phyloP scores from a whole-genome alignment of 2,329 filamentous ascomycete genomes.

The Cercospora zeina region DNA sequence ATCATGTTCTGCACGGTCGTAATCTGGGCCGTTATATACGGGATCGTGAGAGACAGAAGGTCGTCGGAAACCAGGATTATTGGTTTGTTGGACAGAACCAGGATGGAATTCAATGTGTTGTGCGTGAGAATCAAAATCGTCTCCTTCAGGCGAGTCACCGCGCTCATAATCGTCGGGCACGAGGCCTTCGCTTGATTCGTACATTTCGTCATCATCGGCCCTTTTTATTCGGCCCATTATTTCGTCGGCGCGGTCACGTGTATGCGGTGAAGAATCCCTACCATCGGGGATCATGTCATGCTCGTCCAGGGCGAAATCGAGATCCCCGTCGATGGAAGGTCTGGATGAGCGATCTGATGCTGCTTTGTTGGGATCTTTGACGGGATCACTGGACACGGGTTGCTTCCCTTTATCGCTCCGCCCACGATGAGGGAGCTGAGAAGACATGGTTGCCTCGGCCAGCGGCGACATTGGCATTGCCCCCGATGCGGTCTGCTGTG shows the following conservation, averaged over 20 bases:
- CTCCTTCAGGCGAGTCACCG: slow-evolving; percentile 23
- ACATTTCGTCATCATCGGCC: slow-evolving; percentile 24
- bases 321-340: slow-evolving; percentile 35
- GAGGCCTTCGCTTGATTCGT: slow-evolving; percentile 28
- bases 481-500: slow-evolving; percentile 10
- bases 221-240: slow-evolving; percentile 24
- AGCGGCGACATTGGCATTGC: slow-evolving; percentile 12
- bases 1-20: slow-evolving; percentile 30
- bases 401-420: slow-evolving; percentile 10
- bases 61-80: slow-evolving; percentile 40
- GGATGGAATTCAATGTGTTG: slow-evolving; percentile 33
- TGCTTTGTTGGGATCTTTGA: neutral
- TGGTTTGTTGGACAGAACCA: slow-evolving; percentile 36
- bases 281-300: slow-evolving; percentile 22
- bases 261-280: slow-evolving; percentile 2
- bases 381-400: neutral
- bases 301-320: slow-evolving; percentile 37
- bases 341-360: slow-evolving; percentile 5
- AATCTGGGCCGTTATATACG: slow-evolving; percentile 32
- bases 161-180: slow-evolving; percentile 19
- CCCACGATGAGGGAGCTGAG: slow-evolving; percentile 5
- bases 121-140: slow-evolving; percentile 25
- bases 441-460: slow-evolving; percentile 14
- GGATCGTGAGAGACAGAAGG: slow-evolving; percentile 39
- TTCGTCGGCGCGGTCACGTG: slow-evolving; percentile 21